Evolutionary conservation across 768 basidiomycete species (phyloP).

Genomic region (Pleurotus pulmonarius): DNA sequence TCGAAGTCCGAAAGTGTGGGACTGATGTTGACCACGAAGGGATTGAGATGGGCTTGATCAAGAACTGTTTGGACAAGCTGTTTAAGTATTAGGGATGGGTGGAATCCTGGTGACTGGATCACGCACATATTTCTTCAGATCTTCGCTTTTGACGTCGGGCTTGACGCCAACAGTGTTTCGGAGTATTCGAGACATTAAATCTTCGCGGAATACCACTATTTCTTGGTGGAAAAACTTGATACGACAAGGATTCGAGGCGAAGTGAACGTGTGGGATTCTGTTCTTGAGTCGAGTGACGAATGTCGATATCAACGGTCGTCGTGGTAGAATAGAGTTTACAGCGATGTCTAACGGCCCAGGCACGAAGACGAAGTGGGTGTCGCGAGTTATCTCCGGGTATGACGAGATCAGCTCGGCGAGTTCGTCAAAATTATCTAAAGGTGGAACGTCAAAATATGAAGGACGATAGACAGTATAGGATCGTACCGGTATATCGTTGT

Average conservation of each 20-base stretch:
- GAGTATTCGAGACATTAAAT: constrained; percentile 91
- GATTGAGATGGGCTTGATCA: constrained; percentile 93
- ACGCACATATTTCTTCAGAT: constrained; percentile 85
- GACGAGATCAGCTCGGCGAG: constrained; percentile 81
- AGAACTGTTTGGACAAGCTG: constrained; percentile 95
- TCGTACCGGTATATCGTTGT: constrained; percentile 78
- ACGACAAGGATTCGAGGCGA: constrained; percentile 90
- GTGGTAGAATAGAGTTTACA: constrained; percentile 76
- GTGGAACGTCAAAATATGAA: too few species aligned
- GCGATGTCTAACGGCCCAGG: constrained; percentile 93
- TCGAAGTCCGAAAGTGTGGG: constrained; percentile 89
- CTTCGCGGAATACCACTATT: constrained; percentile 90
- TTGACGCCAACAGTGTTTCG: constrained; percentile 90
- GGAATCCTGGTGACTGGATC: background rate
- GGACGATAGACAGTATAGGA: background rate
- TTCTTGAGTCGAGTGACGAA: constrained; percentile 67
- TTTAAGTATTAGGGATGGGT: background rate
- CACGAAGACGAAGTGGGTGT: constrained; percentile 89
- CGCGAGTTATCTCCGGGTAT: constrained; percentile 72
- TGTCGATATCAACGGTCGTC: constrained; percentile 72
- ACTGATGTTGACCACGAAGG: constrained; percentile 79
- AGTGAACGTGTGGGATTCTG: constrained; percentile 75
- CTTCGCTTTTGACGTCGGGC: constrained; percentile 69
- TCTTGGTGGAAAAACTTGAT: constrained; percentile 96
- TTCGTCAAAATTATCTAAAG: constrained; percentile 78